Evolutionary conservation across 1,139 yeast genomes (phyloP).

Genomic region (Debaryomycetaceae sp.): DNA sequence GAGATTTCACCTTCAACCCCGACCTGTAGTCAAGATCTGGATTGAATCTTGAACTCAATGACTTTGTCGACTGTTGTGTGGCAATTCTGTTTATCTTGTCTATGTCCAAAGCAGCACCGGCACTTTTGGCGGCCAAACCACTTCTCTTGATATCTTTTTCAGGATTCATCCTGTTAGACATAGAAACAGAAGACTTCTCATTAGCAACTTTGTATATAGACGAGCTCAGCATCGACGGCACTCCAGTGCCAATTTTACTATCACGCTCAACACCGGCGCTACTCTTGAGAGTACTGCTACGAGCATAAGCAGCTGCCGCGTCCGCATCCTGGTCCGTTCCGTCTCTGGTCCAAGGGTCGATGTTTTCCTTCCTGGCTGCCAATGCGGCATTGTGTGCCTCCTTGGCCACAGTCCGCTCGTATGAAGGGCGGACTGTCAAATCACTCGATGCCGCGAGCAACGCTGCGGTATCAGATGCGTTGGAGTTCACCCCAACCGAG

Average conservation of each 20-base stretch:
- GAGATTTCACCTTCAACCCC: slow-evolving; percentile 25
- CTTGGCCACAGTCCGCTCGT: slow-evolving; percentile 58
- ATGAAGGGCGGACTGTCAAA: slow-evolving; percentile 56
- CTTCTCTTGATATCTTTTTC: slow-evolving; percentile 37
- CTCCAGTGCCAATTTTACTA: slow-evolving; percentile 27
- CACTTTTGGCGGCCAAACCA: slow-evolving; percentile 39
- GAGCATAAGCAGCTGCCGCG: slow-evolving; percentile 37
- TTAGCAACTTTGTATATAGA: slow-evolving; percentile 42
- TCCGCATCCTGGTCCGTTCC: slow-evolving; percentile 45
- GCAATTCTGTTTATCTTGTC: slow-evolving; percentile 43
- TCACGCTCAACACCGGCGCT: slow-evolving; percentile 7
- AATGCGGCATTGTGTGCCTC: slow-evolving; percentile 68
- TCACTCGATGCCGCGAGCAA: slow-evolving; percentile 66
- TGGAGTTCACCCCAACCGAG: slow-evolving; percentile 64
- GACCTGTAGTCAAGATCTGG: slow-evolving; percentile 44
- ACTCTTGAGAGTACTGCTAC: slow-evolving; percentile 6
- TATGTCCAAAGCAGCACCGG: slow-evolving; percentile 33
- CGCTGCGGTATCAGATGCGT: slow-evolving; percentile 76
- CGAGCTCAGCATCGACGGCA: slow-evolving; percentile 34
- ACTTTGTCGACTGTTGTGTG: slow-evolving; percentile 38
- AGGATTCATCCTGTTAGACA: slow-evolving; percentile 51
- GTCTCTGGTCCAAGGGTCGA: slow-evolving; percentile 44
- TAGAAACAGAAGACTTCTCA: slow-evolving; percentile 38
- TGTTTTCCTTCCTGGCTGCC: slow-evolving; percentile 46
- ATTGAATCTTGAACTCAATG: slow-evolving; percentile 42